A percentile compares a stretch with the other conserved stretches of the same genome.
These are phyloP conservation scores for Anthoceros angustus DNA, from an alignment of 225 moss, liverwort and hornwort species.

Conservation along the genomic window DNA sequence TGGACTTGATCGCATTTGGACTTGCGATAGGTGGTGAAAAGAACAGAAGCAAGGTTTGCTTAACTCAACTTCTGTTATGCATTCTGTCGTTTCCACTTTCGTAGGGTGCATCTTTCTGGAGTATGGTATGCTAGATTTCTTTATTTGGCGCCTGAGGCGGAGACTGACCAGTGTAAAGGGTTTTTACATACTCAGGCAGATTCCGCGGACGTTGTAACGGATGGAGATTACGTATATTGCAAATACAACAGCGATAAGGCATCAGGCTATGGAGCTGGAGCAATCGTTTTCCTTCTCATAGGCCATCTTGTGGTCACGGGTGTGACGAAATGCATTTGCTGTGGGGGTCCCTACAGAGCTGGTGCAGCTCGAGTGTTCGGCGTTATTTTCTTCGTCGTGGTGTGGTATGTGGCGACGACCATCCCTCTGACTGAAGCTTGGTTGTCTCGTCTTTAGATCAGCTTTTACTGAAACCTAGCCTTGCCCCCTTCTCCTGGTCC, in stretches of 20 bases:
- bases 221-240: slow-evolving; percentile 4
- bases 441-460: not conserved
- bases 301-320: slow-evolving; percentile 28
- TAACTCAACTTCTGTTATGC: not conserved
- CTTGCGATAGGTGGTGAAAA: not conserved
- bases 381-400: slow-evolving; percentile 24
- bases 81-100: not conserved
- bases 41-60: slow-evolving; percentile 2
- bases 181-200: not conserved
- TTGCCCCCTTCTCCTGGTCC: not conserved
- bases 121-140: not conserved
- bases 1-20: not conserved
- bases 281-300: slow-evolving; percentile 31
- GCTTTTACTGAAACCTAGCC: not conserved
- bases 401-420: slow-evolving; percentile 18
- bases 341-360: slow-evolving; percentile 27
- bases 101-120: not conserved
- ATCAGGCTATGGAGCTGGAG: slow-evolving; percentile 27
- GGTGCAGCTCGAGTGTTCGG: slow-evolving; percentile 24
- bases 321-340: slow-evolving; percentile 39
- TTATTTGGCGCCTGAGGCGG: not conserved
- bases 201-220: not conserved
- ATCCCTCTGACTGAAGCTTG: too few relatives aligned
- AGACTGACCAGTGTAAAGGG: not conserved
- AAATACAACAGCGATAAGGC: slow-evolving; percentile 29